phyloP scores from a whole-genome alignment of 805 yeast species.

The Saccharomycopsis sp. region DNA sequence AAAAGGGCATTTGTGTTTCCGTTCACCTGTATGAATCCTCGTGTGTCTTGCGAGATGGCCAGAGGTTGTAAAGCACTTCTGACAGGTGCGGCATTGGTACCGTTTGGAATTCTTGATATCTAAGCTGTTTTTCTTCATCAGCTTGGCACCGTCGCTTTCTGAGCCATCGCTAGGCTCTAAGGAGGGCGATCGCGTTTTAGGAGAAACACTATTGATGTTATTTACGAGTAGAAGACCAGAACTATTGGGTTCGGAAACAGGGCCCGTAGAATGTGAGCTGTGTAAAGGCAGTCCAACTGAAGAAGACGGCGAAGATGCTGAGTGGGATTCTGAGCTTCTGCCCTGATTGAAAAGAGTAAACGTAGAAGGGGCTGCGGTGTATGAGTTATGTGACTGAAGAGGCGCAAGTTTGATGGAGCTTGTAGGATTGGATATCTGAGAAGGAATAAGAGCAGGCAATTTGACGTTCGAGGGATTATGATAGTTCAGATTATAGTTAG shows the following conservation, averaged over 20 bases:
- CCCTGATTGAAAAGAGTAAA: not conserved
- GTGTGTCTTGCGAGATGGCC: slow-evolving; percentile 89
- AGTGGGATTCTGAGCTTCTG: not conserved
- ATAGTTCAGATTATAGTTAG: not conserved
- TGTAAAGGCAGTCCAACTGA: not conserved
- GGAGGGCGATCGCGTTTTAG: not conserved
- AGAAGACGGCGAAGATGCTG: not conserved
- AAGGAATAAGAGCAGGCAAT: not conserved
- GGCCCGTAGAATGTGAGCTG: not conserved
- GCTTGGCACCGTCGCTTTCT: not conserved
- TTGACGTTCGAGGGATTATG: not conserved
- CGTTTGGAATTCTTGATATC: slow-evolving; percentile 24
- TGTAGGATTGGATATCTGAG: not conserved
- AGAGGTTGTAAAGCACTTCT: slow-evolving; percentile 69
- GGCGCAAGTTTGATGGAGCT: not conserved
- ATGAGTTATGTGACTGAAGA: not conserved
- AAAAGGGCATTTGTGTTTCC: slow-evolving; percentile 80
- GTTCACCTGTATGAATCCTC: slow-evolving; percentile 87
- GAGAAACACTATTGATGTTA: not conserved
- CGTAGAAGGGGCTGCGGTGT: not conserved
- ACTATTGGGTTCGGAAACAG: not conserved
- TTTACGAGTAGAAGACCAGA: not conserved
- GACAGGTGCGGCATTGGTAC: slow-evolving; percentile 52
- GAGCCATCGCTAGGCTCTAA: not conserved
- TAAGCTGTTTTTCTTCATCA: not conserved